Conservation (phyloP, 352 stramenopile genomes). For the Globisporangium lucens region DNA sequence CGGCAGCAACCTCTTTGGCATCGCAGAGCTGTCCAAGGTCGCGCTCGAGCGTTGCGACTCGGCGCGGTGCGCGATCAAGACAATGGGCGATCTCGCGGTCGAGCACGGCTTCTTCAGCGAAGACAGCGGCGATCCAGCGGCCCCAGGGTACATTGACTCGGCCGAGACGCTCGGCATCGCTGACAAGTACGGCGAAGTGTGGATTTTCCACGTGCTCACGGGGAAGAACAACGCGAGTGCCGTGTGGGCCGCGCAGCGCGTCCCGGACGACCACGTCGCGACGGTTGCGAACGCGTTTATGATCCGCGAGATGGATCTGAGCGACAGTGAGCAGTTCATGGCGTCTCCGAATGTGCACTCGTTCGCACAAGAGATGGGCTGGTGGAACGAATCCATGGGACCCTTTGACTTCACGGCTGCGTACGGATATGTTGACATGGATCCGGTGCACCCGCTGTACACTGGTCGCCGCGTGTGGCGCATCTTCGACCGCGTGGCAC, state of each 20-base stretch:
- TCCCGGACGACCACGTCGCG: constrained; percentile 88
- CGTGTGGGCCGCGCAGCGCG: constrained; percentile 92
- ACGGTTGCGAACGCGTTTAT: constrained; percentile 92
- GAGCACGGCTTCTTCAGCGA: constrained; percentile 94
- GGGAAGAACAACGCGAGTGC: constrained; percentile 82
- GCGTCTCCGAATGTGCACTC: constrained; percentile 85
- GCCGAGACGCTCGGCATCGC: constrained; percentile 86
- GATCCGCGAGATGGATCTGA: constrained; percentile 86
- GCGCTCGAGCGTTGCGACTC: constrained; percentile 88
- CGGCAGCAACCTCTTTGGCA: constrained; percentile 88
- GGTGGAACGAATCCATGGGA: constrained; percentile 58
- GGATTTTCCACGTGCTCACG: constrained; percentile 94
- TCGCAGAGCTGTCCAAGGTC: constrained; percentile 88
- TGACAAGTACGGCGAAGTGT: constrained; percentile 87
- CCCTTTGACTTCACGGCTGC: constrained; percentile 48
- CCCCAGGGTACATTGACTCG: constrained; percentile 63
- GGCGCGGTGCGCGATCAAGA: constrained; percentile 75
- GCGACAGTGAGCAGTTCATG: constrained; percentile 81
- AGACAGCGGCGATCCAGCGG: constrained; percentile 62
- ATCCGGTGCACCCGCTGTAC: constrained; percentile 65
- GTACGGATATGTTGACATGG: constrained; percentile 29
- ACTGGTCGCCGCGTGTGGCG: constrained; percentile 87
- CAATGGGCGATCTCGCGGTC: constrained; percentile 91
- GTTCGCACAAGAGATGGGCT: constrained; percentile 83
- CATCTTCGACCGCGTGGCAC: constrained; percentile 76